Base-by-base conservation (phyloP, 2,329 filamentous ascomycete genomes). In the Blumeria graminis region DNA sequence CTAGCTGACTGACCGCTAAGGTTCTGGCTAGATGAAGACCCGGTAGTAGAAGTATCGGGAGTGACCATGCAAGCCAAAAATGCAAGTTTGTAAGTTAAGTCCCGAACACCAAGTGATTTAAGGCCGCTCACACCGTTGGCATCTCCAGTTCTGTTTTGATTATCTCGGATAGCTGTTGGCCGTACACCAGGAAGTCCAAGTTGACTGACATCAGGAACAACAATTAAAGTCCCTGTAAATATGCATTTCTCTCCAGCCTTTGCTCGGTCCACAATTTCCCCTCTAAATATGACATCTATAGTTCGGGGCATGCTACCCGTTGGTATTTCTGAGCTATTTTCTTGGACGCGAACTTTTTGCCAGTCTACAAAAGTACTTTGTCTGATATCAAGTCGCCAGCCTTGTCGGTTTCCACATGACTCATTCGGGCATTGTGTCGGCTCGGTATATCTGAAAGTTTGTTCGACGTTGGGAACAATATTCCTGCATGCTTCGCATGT, bases 221-320 rank as follows among this genome's bases (percentile, higher is more conserved):
- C 92, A 59, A 98, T 96, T 61, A 96, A 71, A 5, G 89, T 89
- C 61, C 92, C 92, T 0, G 90, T 96, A 69, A 98, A 98, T 65
- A 98, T 86, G 68, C 92, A 98, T 70, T 94, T 95, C 70, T 98
- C 92, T 61, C 92, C 92, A 53, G 92, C 92, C 72, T 96, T 96
- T 55, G 90, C 89, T 55, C 92, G 81, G 65, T 98, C 92, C 32
- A 98, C 92, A 72, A 98, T 95, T 68, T 98, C 92, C 65, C 92
- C 92, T 59, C 92, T 82, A 36, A 98, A 71, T 62, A 98, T 95
- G 45, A 98, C 84, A 65, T 98, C 92, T 79, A 98, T 92, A 2
- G 92, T 98, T 58, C 92, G 79, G 28, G 92, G 92, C 92, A 98
- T 98, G 71, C 89, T 95, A 56, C 92, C 92, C 0, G 92, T 98